Conservation (phyloP, 1,284 basidiomycete species). For the Irpex lacteus region DNA sequence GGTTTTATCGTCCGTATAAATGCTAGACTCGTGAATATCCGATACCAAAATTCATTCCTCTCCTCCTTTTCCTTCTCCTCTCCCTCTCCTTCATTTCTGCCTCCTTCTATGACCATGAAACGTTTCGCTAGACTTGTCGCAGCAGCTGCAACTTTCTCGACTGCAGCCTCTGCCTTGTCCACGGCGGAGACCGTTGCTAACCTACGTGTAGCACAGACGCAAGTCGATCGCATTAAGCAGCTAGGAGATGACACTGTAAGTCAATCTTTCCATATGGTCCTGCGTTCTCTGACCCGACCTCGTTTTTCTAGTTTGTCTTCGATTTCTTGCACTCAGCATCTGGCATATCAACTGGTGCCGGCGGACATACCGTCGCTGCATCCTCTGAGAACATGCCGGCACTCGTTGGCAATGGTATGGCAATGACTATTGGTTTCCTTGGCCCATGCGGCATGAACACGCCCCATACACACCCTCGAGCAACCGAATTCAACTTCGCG, state of each 20-base stretch:
- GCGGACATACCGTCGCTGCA: slow-evolving; percentile 17
- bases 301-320: slow-evolving; percentile 17
- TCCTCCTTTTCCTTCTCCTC: slow-evolving; percentile 1
- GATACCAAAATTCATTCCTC: background rate
- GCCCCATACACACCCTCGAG: slow-evolving; percentile 31
- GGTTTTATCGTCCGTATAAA: background rate
- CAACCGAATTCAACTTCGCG: slow-evolving; percentile 29
- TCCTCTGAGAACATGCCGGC: slow-evolving; percentile 18
- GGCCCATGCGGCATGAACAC: slow-evolving; percentile 29
- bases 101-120: slow-evolving; percentile 3
- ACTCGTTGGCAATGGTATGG: slow-evolving; percentile 18
- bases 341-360: slow-evolving; percentile 15
- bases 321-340: slow-evolving; percentile 16
- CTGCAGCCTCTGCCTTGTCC: slow-evolving; percentile 8
- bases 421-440: slow-evolving; percentile 21
- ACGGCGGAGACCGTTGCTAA: slow-evolving; percentile 13
- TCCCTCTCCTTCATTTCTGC: background rate
- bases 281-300: background rate
- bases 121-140: background rate
- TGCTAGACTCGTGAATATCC: background rate
- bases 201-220: slow-evolving; percentile 10
- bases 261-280: background rate
- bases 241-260: slow-evolving; percentile 16
- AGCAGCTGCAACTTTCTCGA: background rate
- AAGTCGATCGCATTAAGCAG: slow-evolving; percentile 15